A percentile compares a stretch with the other conserved stretches of the same genome.
Evolutionary conservation across 257 asterid species (phyloP).

Genomic region (Lycium barbarum): DNA sequence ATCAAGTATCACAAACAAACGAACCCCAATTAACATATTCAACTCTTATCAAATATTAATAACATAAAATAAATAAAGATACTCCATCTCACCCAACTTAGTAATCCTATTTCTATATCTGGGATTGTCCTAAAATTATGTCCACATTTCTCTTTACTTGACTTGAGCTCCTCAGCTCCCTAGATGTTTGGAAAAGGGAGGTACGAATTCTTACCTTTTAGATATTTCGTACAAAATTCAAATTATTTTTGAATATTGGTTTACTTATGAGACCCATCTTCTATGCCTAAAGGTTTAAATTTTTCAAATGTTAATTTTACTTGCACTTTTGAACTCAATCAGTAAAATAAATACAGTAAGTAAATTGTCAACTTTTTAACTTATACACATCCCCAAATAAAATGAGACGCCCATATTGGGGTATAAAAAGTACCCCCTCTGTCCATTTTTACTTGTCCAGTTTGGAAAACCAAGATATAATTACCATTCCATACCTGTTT

Average conservation of each 20-base stretch:
- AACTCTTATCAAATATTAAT: neutral
- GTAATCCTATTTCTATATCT: conserved; percentile 1
- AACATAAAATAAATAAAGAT: neutral
- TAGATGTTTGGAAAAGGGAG: neutral
- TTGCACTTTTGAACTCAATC: conserved; percentile 9
- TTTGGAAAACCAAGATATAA: too few relatives aligned
- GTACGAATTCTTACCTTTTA: neutral
- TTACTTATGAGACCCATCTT: neutral
- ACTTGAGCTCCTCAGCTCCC: neutral
- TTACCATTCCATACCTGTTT: too few relatives aligned
- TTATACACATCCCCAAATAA: neutral
- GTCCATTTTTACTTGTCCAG: too few relatives aligned
- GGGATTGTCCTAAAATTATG: conserved; percentile 1
- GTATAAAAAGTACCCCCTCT: neutral
- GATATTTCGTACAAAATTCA: conserved; percentile 16
- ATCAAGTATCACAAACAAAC: neutral
- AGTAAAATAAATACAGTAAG: neutral
- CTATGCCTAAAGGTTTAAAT: neutral
- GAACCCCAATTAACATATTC: neutral
- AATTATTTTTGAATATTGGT: conserved; percentile 9
- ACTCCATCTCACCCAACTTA: conserved; percentile 14
- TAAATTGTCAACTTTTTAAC: neutral
- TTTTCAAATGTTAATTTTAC: neutral
- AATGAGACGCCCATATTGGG: conserved; percentile 12
- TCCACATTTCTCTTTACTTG: neutral